Conservation (phyloP, 2,329 filamentous ascomycete genomes). For the Thelonectria olida region DNA sequence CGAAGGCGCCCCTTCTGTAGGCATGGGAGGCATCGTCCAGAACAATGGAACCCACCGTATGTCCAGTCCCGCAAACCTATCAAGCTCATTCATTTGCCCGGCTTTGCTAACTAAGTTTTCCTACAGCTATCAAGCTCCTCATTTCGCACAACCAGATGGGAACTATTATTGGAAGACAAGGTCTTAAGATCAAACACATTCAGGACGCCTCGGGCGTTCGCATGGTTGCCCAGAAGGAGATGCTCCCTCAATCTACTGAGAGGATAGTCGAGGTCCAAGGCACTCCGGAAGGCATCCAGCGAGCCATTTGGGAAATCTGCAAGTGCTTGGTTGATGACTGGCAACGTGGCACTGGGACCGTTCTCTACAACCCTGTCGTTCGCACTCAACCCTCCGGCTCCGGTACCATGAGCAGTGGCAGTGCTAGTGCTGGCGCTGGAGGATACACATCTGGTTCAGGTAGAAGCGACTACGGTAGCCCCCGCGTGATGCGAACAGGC, state of each 20-base stretch:
- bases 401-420: slow-evolving; percentile 58
- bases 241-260: slow-evolving; percentile 98
- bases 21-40: slow-evolving; percentile 90
- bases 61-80: slow-evolving; percentile 13
- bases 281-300: slow-evolving; percentile 92
- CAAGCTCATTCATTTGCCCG: not conserved
- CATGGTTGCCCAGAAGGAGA: slow-evolving; percentile 99
- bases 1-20: slow-evolving; percentile 92
- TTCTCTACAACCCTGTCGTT: slow-evolving; percentile 96
- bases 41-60: slow-evolving; percentile 94
- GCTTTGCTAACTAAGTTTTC: slow-evolving; percentile 22
- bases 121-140: slow-evolving; percentile 89
- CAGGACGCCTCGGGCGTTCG: slow-evolving; percentile 96
- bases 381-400: slow-evolving; percentile 75
- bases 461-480: slow-evolving; percentile 64
- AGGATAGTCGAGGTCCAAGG: slow-evolving; percentile 97
- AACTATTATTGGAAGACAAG: slow-evolving; percentile 96
- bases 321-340: slow-evolving; percentile 98
- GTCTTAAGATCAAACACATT: slow-evolving; percentile 99
- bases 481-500: slow-evolving; percentile 91
- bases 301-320: slow-evolving; percentile 97
- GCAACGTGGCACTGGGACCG: slow-evolving; percentile 95
- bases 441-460: slow-evolving; percentile 53
- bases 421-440: slow-evolving; percentile 49
- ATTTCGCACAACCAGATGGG: slow-evolving; percentile 99